Evolutionary conservation across 192 early-diverging fungal genomes (phyloP), one percentile per base, ranked within the genome.

Genomic region (Entophlyctis luteolus): DNA sequence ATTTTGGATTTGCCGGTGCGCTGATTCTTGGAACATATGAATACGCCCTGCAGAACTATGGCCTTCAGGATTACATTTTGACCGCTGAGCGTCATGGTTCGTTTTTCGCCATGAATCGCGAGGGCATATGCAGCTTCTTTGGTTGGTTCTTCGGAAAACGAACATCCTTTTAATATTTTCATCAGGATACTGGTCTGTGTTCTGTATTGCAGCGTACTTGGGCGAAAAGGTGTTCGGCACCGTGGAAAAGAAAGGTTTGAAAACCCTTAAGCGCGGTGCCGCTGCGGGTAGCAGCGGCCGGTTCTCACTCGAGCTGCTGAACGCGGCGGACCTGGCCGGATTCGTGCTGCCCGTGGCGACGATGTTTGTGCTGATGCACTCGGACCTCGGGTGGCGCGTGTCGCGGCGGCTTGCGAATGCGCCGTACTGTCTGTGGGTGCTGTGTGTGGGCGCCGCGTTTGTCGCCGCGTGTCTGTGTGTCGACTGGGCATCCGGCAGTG

Each of bases 71-170:
- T 22, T 98, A 84, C 76, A 89, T 95, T 47, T 79, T 90, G 42
- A 23, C 86, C 46, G 90, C 92, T 0, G 87, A 87, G 3, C 83
- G 96, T 39, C 76, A 74, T 0, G 53, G 48, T 3, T 81, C 81
- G 57, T 59, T 96, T 0, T 62, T 98, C 22, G 87, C 83, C 31
- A 86, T 89, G 59, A 98, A 98, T 79, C 86, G 89, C 48, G 96
- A 98, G 71, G 96, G 96, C 12, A 81, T 96, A 32, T 88, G 82
- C 48, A 92, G 89, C 34, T 89, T 96, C 52, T 54, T 84, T 53
- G 90, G 88, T 83, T n/a, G n/a, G n/a, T n/a, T n/a, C n/a, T n/a
- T n/a, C n/a, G n/a, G 80, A 59, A 12, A 6, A 28, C 33, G 8
- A n/a, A 5, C 23, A 3, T 23, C 6, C 25, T 49, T 33, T 33